phyloP scores from a whole-genome alignment of 306 rosid species.

The Cucurbita argyrosperma region DNA sequence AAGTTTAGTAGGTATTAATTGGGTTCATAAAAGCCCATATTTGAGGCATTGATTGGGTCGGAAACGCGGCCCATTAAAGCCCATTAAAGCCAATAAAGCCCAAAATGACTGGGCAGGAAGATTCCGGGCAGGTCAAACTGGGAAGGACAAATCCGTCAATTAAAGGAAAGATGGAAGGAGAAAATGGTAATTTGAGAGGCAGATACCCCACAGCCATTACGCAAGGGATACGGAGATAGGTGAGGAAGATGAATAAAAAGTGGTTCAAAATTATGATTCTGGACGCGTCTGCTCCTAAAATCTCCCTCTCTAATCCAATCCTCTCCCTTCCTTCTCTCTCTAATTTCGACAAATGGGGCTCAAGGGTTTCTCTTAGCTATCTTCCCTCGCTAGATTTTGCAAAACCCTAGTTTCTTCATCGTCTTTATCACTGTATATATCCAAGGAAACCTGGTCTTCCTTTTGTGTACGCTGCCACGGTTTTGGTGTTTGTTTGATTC shows the following conservation, averaged over 20 bases:
- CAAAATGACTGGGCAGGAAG: background rate
- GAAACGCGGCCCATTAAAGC: too few species aligned
- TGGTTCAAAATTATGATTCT: background rate
- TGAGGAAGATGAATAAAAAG: background rate
- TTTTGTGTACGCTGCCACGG: background rate
- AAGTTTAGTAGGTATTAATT: too few species aligned
- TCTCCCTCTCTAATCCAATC: background rate
- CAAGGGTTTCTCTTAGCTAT: background rate
- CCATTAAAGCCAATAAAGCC: background rate
- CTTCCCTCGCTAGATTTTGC: background rate
- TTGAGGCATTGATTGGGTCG: too few species aligned
- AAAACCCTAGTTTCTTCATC: slow-evolving; percentile 1
- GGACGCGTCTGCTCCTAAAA: slow-evolving; percentile 1
- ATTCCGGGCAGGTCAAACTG: background rate
- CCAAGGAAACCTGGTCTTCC: background rate
- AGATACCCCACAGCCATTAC: background rate
- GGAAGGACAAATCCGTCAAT: background rate
- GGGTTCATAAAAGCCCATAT: too few species aligned
- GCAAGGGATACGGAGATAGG: background rate
- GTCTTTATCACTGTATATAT: background rate
- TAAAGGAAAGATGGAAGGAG: background rate
- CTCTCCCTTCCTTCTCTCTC: background rate
- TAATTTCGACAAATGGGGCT: background rate
- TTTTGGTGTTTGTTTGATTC: background rate
- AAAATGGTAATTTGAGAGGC: background rate